phyloP scores from a whole-genome alignment of 148 eudicot genomes.

The Rhododendron molle region DNA sequence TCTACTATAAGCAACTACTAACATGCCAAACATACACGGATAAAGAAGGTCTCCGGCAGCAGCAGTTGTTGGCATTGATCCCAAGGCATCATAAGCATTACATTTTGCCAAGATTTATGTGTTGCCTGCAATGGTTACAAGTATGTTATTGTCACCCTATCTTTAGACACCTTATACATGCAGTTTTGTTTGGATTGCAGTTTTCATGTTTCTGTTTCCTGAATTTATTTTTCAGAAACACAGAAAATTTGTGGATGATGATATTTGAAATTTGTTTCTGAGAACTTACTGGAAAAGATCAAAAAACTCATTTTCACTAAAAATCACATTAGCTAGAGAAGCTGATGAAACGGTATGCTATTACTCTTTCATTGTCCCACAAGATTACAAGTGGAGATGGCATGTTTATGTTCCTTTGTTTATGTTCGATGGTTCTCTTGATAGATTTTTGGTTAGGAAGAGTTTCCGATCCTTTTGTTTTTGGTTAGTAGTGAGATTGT shows the following conservation, averaged over 20 bases:
- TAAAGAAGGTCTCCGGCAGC: constrained; percentile 83
- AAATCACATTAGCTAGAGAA: too few relatives aligned
- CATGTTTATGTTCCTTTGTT: too few relatives aligned
- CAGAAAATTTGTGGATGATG: background rate
- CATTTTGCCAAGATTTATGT: constrained; percentile 70
- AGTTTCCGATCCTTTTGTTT: too few relatives aligned
- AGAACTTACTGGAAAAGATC: background rate
- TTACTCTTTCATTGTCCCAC: too few relatives aligned
- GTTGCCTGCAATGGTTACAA: constrained; percentile 98
- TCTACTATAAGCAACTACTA: constrained; percentile 50
- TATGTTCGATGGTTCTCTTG: too few relatives aligned
- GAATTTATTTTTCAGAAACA: background rate
- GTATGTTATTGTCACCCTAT: constrained; percentile 32
- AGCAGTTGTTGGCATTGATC: constrained; percentile 65
- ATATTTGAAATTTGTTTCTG: background rate
- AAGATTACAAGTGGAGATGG: too few relatives aligned
- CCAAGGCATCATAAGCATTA: constrained; percentile 94
- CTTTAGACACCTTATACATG: background rate
- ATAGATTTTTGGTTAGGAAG: too few relatives aligned
- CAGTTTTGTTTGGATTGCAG: background rate
- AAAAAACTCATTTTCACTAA: background rate
- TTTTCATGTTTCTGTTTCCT: background rate
- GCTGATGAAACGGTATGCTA: too few relatives aligned
- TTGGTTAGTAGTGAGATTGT: too few relatives aligned
- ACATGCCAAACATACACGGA: constrained; percentile 75